Conservation (phyloP, 345 rosid species). For the Atalantia buxifolia region DNA sequence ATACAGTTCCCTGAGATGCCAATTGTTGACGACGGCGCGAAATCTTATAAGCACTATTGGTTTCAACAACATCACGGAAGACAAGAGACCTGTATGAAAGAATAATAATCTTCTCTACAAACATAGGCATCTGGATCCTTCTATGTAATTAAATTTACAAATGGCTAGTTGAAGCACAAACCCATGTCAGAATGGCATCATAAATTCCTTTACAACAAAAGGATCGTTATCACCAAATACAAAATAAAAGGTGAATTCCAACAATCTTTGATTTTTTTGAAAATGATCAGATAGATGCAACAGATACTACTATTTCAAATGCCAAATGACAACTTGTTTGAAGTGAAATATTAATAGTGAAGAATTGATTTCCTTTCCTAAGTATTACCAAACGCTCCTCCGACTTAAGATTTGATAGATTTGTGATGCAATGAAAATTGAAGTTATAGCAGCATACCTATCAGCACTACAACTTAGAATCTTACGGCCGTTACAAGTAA, state of each 20-base stretch:
- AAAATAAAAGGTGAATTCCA: neutral
- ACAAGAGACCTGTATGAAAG: constrained; percentile 51
- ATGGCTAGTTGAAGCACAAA: neutral
- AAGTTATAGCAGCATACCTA: constrained; percentile 41
- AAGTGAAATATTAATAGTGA: constrained; percentile 5
- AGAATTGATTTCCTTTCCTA: neutral
- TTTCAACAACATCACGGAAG: constrained; percentile 53
- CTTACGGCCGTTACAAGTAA: constrained; percentile 52
- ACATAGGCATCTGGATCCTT: neutral
- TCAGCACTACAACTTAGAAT: constrained; percentile 75
- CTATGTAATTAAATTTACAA: constrained; percentile 2
- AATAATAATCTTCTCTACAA: constrained; percentile 13
- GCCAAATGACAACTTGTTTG: neutral
- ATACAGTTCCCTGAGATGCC: constrained; percentile 75
- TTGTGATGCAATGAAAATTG: neutral
- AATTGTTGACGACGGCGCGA: constrained; percentile 57
- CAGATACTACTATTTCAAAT: neutral
- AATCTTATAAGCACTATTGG: constrained; percentile 31
- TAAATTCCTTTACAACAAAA: neutral
- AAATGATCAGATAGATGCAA: constrained; percentile 6
- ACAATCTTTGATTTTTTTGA: neutral
- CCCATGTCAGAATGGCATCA: neutral
- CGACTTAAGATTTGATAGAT: neutral
- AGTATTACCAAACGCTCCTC: neutral
- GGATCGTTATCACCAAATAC: neutral